Evolutionary conservation across 1,284 basidiomycete genomes (phyloP).

Genomic region (Sanghuangporus weigelae): DNA sequence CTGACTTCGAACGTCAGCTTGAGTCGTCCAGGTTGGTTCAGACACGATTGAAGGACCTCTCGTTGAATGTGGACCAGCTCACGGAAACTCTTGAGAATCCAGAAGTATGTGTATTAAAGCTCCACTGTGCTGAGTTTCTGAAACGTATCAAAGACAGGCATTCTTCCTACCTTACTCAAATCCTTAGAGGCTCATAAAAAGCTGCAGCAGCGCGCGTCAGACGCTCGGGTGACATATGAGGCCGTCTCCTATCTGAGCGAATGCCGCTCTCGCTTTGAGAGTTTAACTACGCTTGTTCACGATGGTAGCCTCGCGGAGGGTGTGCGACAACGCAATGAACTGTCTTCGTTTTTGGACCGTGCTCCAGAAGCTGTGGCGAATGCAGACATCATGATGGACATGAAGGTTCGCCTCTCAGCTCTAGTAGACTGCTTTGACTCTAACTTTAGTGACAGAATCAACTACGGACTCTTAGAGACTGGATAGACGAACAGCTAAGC

Average conservation of each 20-base stretch:
- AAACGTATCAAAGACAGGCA: slow-evolving; percentile 47
- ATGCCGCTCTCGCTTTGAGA: slow-evolving; percentile 41
- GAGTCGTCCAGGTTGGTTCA: slow-evolving; percentile 58
- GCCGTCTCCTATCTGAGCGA: slow-evolving; percentile 49
- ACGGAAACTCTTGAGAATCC: slow-evolving; percentile 45
- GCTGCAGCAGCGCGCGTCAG: slow-evolving; percentile 53
- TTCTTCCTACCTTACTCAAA: slow-evolving; percentile 50
- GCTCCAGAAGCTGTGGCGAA: slow-evolving; percentile 48
- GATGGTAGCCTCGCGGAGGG: slow-evolving; percentile 60
- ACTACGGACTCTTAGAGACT: slow-evolving; percentile 49
- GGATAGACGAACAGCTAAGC: slow-evolving; percentile 63
- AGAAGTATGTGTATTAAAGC: slow-evolving; percentile 39
- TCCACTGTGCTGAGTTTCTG: slow-evolving; percentile 5
- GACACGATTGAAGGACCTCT: slow-evolving; percentile 48
- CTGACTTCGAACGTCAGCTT: slow-evolving; percentile 59
- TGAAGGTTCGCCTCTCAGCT: slow-evolving; percentile 43
- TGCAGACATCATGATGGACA: slow-evolving; percentile 46
- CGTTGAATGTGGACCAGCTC: slow-evolving; percentile 47
- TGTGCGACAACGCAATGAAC: slow-evolving; percentile 33
- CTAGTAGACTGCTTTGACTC: slow-evolving; percentile 9
- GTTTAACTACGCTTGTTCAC: slow-evolving; percentile 40
- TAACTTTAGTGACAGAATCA: slow-evolving; percentile 36
- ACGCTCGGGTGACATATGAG: slow-evolving; percentile 45
- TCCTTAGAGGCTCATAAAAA: slow-evolving; percentile 50
- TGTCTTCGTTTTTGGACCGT: slow-evolving; percentile 42